Percentiles rank a stretch among this genome's conserved stretches.
Evolutionary conservation across 177 flowering plant genomes (phyloP).

Genomic region (Vitis hybrid): DNA sequence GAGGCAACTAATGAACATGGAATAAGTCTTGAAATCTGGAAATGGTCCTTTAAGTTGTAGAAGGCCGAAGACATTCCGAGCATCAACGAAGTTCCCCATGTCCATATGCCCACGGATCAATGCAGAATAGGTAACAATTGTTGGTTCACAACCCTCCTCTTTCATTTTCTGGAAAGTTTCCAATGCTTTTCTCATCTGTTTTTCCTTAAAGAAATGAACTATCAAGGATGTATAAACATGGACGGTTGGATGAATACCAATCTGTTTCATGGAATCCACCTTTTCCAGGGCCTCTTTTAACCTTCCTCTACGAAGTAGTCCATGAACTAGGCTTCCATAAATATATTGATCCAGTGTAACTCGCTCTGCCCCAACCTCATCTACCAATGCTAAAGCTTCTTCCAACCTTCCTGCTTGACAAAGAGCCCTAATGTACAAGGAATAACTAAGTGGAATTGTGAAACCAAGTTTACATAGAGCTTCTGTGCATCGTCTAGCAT

Average conservation of each 20-base stretch:
- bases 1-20: constrained; percentile 66
- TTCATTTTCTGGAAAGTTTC: constrained; percentile 54
- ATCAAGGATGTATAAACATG: constrained; percentile 84
- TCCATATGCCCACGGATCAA: constrained; percentile 67
- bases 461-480: constrained; percentile 50
- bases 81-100: constrained; percentile 53
- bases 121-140: constrained; percentile 72
- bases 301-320: constrained; percentile 49
- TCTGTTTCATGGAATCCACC: constrained; percentile 58
- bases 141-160: constrained; percentile 64
- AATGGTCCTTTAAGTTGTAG: constrained; percentile 71
- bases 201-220: constrained; percentile 57
- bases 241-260: constrained; percentile 62
- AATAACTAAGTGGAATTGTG: constrained; percentile 46
- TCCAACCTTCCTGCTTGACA: constrained; percentile 72
- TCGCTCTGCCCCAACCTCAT: constrained; percentile 39
- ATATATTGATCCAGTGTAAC: constrained; percentile 43
- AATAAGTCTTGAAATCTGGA: constrained; percentile 82
- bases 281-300: constrained; percentile 64
- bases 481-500: constrained; percentile 54
- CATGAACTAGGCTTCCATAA: constrained; percentile 80
- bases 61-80: constrained; percentile 53
- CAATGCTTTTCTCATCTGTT: constrained; percentile 51
- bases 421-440: constrained; percentile 71
- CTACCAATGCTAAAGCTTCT: constrained; percentile 50